Evolutionary conservation across 2,329 filamentous ascomycete species (phyloP).

Genomic region (Fusarium foetens): DNA sequence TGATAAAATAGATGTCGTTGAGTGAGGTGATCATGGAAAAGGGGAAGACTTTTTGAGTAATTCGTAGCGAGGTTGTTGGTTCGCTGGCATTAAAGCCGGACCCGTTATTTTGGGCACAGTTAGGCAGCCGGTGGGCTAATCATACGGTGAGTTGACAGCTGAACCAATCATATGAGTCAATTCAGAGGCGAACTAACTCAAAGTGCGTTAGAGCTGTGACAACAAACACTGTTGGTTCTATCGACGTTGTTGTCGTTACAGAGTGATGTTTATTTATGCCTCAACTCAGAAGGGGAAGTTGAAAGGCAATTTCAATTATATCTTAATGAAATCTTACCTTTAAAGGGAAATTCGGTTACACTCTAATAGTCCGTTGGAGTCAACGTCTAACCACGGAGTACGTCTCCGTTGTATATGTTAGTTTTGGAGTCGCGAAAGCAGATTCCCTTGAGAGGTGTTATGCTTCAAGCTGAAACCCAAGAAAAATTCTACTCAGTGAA

Average conservation of each 20-base stretch:
- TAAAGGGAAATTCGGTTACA: rapidly evolving
- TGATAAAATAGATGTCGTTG: too few species aligned
- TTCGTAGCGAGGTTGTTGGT: not conserved
- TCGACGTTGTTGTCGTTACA: not conserved
- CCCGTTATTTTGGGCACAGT: conserved; percentile 1
- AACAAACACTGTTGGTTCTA: not conserved
- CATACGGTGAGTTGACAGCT: rapidly evolving
- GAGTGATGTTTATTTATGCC: not conserved
- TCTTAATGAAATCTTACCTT: rapidly evolving
- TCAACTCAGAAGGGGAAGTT: rapidly evolving
- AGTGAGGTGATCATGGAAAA: not conserved
- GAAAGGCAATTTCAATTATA: not conserved
- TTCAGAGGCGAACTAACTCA: not conserved
- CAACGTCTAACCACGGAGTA: too few species aligned
- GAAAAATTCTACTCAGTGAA: rapidly evolving
- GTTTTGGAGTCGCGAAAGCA: too few species aligned
- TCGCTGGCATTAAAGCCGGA: not conserved
- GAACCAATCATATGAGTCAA: rapidly evolving
- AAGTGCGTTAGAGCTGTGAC: not conserved
- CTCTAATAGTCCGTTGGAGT: too few species aligned
- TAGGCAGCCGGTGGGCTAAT: not conserved
- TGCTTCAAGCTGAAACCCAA: rapidly evolving
- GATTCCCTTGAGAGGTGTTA: too few species aligned
- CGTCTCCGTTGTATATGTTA: too few species aligned
- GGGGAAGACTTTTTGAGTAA: not conserved